Base-by-base conservation (phyloP, 202 grass and related monocot species). In the Zoysia matrella region DNA sequence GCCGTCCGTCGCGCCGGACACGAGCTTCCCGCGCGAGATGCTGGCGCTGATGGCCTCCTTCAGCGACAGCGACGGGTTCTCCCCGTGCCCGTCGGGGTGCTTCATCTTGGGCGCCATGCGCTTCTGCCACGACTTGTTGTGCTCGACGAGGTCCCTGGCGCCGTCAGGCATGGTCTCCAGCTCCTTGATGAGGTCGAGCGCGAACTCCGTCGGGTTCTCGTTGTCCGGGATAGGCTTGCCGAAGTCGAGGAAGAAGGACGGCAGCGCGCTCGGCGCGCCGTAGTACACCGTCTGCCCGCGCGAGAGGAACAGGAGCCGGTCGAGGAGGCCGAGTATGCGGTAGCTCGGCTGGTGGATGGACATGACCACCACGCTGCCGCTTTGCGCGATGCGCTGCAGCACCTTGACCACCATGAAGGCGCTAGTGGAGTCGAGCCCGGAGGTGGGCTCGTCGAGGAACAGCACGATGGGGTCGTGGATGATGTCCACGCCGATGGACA, bases 281-380 rank as follows among this genome's bases (percentile, higher is more conserved):
- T 90, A 95, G 84, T 82, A 98, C 75, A 98, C 95, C 11, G 95
- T 98, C 75, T 94, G 88, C 15, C 95, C 95, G 4, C 95, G 90
- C 47, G 95, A 98, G n/a, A 98, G 90, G 83, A 98, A 95, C 0
- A 98, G 86, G 45, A 98, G 88, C 12, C 92, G 76, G 90, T 98
- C 95, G 45, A 98, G 88, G 68, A 98, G 85, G 52, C 84, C 78
- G 16, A 98, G 95, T 81, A 98, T 98, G 51, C 95, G 90, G 82
- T 94, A 94, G 84, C 95, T 98, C 2, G 95, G 95, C 79, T 98
- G 95, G 89, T 98, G 95, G 82, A 98, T 92, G 44, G 95, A 89
- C 95, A 95, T 98, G 70, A 98, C 75, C 50, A 98, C 95, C 48
- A 98, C 81, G 85, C 95, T 95, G 68, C 95, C 95, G 73, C 95